Base-by-base conservation (phyloP, 345 rosid genomes). In the Carallia brachiata region DNA sequence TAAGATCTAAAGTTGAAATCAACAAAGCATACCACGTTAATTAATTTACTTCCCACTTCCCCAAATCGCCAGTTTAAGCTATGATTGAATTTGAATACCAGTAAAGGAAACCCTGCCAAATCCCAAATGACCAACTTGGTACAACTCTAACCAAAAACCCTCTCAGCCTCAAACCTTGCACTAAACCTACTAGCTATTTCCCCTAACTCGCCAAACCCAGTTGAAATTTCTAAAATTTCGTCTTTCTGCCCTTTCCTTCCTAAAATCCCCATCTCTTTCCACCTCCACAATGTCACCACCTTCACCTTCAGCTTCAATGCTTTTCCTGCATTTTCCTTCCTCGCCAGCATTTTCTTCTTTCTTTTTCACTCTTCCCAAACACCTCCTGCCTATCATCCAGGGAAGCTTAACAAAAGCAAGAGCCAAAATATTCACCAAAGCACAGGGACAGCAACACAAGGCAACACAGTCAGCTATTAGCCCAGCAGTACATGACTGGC, bases 361-460 rank as follows among this genome's bases (percentile, higher is more conserved):
- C 55, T 18, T 63, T 69, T 67, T 79, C 48, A 67, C 81, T 65
- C 66, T 44, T 1, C 86, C 76, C 63, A 90, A 67, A 78, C 90
- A 90, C 81, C 78, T 75, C 75, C 83, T 78, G 36, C 90, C 91
- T 37, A 90, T 76, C 84, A 77, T 84, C 85, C 85, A 88, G 1
- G 98, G 96, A 7, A 87, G 82, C 75, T 84, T 90, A 19, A 92
- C 81, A 69, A 92, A 81, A 65, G 89, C 89, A 6, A 92, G 80
- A 13, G 90, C 73, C 10, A 92, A 72, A 23, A 90, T 70, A 74
- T 86, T 88, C 17, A 92, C 55, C 76, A 92, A 77, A n/a, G 88
- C 96, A 75, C 92, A 90, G 10, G 98, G 96, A 72, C 98, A 92
- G 74, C 98, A 92, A 73, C 94, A 90, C 31, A 92, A 80, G 28